Evolutionary conservation across 2,329 filamentous ascomycete species (phyloP).

Genomic region (Botrytis medusae): DNA sequence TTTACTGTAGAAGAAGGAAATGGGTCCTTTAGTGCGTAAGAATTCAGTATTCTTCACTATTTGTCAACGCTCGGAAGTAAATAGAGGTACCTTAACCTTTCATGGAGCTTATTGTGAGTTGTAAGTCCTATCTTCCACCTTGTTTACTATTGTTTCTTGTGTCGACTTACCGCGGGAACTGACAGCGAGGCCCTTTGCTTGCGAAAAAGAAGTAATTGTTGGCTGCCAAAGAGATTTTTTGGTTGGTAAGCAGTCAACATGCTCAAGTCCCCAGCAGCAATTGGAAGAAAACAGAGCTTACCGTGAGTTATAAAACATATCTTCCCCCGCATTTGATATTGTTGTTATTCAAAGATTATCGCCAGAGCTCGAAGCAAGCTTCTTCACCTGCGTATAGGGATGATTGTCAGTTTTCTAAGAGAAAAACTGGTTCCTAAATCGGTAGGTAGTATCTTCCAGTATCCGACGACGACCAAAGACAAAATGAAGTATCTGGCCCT

Average conservation of each 20-base stretch:
- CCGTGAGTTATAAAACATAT: background rate
- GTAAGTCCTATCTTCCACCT: background rate
- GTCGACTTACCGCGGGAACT: background rate
- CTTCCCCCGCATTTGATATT: background rate
- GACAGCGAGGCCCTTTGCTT: background rate
- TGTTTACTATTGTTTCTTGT: background rate
- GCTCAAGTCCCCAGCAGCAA: background rate
- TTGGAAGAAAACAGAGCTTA: background rate
- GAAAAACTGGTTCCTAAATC: background rate
- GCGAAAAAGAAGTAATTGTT: background rate
- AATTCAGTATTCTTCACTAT: background rate
- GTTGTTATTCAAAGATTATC: rapidly evolving
- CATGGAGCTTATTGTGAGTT: background rate
- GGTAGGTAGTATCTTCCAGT: background rate
- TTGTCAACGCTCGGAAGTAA: background rate
- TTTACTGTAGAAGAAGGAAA: background rate
- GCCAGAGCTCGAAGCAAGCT: background rate
- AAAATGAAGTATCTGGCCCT: background rate
- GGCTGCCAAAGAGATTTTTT: background rate
- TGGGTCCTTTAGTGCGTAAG: background rate
- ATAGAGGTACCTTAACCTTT: background rate
- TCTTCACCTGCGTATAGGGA: background rate
- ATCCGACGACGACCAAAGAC: background rate
- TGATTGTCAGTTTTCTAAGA: background rate
- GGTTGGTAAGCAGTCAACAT: background rate